Base-by-base conservation (phyloP, 345 rosid species). In the Eucalyptus tenuipes region DNA sequence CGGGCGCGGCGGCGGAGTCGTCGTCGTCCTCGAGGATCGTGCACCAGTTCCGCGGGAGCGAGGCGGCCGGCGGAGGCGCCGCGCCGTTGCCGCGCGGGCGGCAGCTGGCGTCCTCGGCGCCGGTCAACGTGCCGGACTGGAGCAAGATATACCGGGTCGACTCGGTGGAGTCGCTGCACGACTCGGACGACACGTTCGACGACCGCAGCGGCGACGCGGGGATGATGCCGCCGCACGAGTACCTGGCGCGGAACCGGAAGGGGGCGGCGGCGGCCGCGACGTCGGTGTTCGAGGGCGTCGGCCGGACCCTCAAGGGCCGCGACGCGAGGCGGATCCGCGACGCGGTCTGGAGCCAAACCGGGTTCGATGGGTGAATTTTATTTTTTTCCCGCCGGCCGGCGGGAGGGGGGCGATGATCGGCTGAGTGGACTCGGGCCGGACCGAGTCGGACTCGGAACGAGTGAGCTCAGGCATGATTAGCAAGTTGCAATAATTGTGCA, bases 271-370 rank as follows among this genome's bases (percentile, higher is more conserved):
- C 57, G 57, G 57, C 88, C 14, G 91, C 89, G 16, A 66, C 90
- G 57, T 91, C 92, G 87, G 89, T 91, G 31, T 89, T 86, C 86
- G 90, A 91, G 84, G 92, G 92, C 29, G 90, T 89, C 82, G 92
- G 92, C n/a, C 88, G 92, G 87, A 91, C 92, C 61, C 89, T 91
- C 49, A 91, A 91, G 86, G 92, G 92, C 42, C 90, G 92, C 24
- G 92, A 91, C 88, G 48, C 90, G 90, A 48, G 89, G 88, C 88
- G 91, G 59, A 90, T 91, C 57, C 87, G 92, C 49, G 90, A 91
- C 52, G 89, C 92, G 8, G 91, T 91, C 40, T 91, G 92, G 92
- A 91, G 92, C 87, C 88, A 75, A 59, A 90, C 91, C 18, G 91
- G 91, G 84, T 90, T 89, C 71, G 90, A 91, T 61, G 90, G 92